Evolutionary conservation across 495 filamentous ascomycete species (phyloP).

Genomic region (Barbatosphaeria neglecta): DNA sequence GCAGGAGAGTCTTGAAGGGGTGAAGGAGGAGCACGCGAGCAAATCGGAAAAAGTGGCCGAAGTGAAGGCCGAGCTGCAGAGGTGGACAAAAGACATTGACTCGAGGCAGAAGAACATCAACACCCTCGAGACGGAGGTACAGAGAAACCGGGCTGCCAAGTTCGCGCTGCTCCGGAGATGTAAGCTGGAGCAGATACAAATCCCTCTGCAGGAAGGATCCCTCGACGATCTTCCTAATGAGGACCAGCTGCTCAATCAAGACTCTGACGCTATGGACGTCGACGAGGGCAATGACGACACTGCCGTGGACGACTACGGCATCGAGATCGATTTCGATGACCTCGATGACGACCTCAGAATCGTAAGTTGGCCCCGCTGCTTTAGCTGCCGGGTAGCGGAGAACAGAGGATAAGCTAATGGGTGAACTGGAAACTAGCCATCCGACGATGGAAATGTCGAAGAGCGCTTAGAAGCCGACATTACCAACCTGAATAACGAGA

Average conservation of each 20-base stretch:
- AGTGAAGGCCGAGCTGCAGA: slow-evolving; percentile 73
- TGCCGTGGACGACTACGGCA: slow-evolving; percentile 72
- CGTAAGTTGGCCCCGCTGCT: slow-evolving; percentile 30
- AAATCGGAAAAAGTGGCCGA: slow-evolving; percentile 67
- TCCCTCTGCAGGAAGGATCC: slow-evolving; percentile 71
- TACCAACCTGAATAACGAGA: slow-evolving; percentile 54
- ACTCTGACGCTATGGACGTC: slow-evolving; percentile 81
- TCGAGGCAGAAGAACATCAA: slow-evolving; percentile 64
- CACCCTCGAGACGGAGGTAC: slow-evolving; percentile 67
- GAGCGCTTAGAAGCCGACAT: slow-evolving; percentile 73
- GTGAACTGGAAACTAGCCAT: slow-evolving; percentile 35
- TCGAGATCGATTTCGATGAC: slow-evolving; percentile 78
- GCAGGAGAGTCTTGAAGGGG: slow-evolving; percentile 54
- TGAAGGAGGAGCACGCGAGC: slow-evolving; percentile 52
- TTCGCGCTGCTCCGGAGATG: slow-evolving; percentile 78
- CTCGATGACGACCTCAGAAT: slow-evolving; percentile 78
- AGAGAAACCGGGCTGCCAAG: slow-evolving; percentile 68
- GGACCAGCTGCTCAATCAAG: slow-evolving; percentile 54
- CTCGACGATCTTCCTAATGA: slow-evolving; percentile 82
- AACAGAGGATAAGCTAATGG: slow-evolving; percentile 8
- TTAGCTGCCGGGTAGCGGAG: slow-evolving; percentile 1
- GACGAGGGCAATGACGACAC: slow-evolving; percentile 51
- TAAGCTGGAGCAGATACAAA: slow-evolving; percentile 82
- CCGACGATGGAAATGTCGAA: slow-evolving; percentile 59
- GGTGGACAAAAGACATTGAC: slow-evolving; percentile 72